These are phyloP conservation scores for Coemansia sp. DNA, from an alignment of 192 early-diverging fungal genomes.

Conservation along the genomic window DNA sequence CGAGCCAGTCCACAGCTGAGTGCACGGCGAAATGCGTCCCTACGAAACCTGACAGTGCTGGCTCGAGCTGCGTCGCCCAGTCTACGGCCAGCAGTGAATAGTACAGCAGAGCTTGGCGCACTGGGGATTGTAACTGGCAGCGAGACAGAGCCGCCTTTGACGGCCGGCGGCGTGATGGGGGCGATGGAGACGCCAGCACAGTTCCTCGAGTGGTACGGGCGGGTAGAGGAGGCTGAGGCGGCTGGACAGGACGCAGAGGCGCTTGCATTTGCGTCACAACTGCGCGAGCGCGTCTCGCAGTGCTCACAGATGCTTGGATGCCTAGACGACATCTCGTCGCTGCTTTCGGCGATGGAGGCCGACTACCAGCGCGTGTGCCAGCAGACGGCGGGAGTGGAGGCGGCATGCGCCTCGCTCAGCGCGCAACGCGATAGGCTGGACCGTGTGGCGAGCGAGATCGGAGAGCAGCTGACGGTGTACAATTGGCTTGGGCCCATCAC, in stretches of 20 bases:
- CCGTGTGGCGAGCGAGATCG: conserved; percentile 59
- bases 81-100: not conserved
- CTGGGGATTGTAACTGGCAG: conserved; percentile 2
- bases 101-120: not conserved
- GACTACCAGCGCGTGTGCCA: conserved; percentile 82
- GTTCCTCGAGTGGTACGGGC: conserved; percentile 94
- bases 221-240: conserved; percentile 80
- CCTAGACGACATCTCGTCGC: conserved; percentile 58
- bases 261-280: conserved; percentile 65
- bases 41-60: conserved; percentile 23
- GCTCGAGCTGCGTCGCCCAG: not conserved
- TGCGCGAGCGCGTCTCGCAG: conserved; percentile 11
- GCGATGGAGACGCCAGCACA: conserved; percentile 88
- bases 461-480: conserved; percentile 73
- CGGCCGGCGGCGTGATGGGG: conserved; percentile 21
- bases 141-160: not conserved
- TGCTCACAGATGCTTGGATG: conserved; percentile 58
- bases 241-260: conserved; percentile 77
- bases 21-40: conserved; percentile 25
- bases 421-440: conserved; percentile 34
- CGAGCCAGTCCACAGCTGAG: conserved; percentile 24
- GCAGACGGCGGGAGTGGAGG: conserved; percentile 75
- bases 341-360: conserved; percentile 66
- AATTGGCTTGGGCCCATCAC: conserved; percentile 83
- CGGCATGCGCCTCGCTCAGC: conserved; percentile 81